Evolutionary conservation across 2,329 filamentous ascomycete species (phyloP), one percentile per base, ranked within the genome.

Genomic region (Emmonsiellopsis sp.): DNA sequence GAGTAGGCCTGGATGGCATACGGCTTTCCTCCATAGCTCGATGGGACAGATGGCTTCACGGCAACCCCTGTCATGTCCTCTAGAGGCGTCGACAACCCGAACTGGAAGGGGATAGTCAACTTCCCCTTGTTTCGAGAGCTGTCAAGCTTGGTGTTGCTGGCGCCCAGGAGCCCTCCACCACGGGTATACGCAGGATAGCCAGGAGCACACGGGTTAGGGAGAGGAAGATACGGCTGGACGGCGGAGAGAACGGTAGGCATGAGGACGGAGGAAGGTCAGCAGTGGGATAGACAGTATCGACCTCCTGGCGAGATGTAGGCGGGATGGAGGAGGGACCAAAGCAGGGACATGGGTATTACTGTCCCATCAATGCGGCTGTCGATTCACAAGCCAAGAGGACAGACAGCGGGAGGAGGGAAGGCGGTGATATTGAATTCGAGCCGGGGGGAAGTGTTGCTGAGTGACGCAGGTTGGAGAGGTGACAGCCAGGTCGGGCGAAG

Each of bases 61-160:
- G 69, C 63, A 47, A 72, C 60, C n/a, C 69, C 68, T 49, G 64
- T 68, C 70, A 72, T 72, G 49, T 72, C 70, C 66, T 58, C 60
- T 39, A 69, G 70, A 53, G 70, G 70, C 31, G 70, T 72, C 21
- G 68, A 69, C 39, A 72, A 60, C 60, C 70, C 70, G 68, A 67
- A 45, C 4, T 42, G 37, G 31, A 52, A 45, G 5, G 45, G 37
- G n/a, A 43, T 31, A 31, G 49, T 32, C 49, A 32, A 44, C 48
- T 42, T 34, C 27, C 17, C 27, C 17, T 17, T 42, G 13, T 21
- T 21, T 21, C 39, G 14, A 36, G 49, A 52, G 31, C 42, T 9
- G 53, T 46, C 52, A 56, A 49, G 56, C 56, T 37, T 48, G 55
- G 17, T 17, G 17, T 17, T 33, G 42, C 53, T 53, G 55, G 43